Evolutionary conservation across 179 eudicot genomes (phyloP), one percentile per base, ranked within the genome.

Genomic region (Actinidia arguta): DNA sequence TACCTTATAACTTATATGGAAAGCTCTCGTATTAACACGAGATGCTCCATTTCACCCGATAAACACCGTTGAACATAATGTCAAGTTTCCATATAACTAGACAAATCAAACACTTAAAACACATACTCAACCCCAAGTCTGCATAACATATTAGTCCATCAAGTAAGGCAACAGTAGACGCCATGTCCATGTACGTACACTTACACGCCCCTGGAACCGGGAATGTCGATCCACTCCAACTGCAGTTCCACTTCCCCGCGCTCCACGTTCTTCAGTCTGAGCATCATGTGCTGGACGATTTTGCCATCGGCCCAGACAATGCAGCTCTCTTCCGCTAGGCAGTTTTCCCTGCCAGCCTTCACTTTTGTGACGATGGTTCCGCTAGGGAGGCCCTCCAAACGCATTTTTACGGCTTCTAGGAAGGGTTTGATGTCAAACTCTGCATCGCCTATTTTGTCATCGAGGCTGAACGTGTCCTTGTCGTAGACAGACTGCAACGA

Each of bases 371-470:
- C 59, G 47, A 85, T 73, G 1, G 83, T 86, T 48, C 88, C 88
- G 7, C 71, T 78, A 1, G 87, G 84, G 5, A 85, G 55, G 18
- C 59, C 63, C 24, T 71, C 59, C 61, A 72, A n/a, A 27, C 73
- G 64, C 83, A 80, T 68, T 54, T 86, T 86, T n/a, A 88, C 85
- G 0, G 86, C 88, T 64, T 88, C 88, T 6, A 84, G 44, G 50
- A 83, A 84, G 51, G 88, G 86, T 46, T 46, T 82, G 8, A 90
- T 85, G 56, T 86, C 87, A 12, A 90, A 55, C 74, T 88, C 88
- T 39, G 90, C 92, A 2, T 86, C 90, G 24, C 92, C 92, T 90
- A 90, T 90, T 76, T 85, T 83, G 82, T 90, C 92, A n/a, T 90
- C 92, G 0, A 64, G 64, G 13, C 85, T 67, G 83, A 90, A 88